These are phyloP conservation scores for Solanum medicagineum DNA, from an alignment of 257 asterid species.

Conservation along the genomic window DNA sequence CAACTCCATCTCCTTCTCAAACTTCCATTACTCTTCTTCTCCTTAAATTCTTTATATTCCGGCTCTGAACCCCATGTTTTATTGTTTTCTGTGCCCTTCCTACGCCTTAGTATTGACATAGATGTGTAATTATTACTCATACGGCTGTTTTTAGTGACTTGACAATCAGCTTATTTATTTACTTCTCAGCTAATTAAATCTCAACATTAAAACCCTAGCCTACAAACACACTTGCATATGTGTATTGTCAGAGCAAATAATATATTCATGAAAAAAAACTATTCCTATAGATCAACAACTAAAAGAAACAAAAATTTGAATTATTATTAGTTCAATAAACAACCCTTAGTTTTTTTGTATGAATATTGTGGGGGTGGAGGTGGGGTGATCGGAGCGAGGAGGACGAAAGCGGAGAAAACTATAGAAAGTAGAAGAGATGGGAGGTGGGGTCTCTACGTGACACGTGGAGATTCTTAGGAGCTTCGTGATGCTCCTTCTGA, in stretches of 20 bases:
- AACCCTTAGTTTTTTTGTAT: not conserved
- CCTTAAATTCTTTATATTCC: not conserved
- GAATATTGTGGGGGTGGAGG: not conserved
- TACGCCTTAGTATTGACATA: slow-evolving; percentile 15
- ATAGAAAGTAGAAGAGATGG: not conserved
- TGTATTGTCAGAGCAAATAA: not conserved
- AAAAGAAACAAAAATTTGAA: not conserved
- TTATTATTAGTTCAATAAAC: not conserved
- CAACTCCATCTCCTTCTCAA: slow-evolving; percentile 39
- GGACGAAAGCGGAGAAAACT: not conserved
- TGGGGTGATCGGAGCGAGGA: not conserved
- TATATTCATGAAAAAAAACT: not conserved
- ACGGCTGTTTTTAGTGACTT: not conserved
- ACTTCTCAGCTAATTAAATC: not conserved
- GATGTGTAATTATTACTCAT: not conserved
- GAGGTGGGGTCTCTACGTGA: not conserved
- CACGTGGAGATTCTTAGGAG: not conserved
- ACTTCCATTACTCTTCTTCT: slow-evolving; percentile 1
- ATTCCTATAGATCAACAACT: not conserved
- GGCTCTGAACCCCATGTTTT: slow-evolving; percentile 6
- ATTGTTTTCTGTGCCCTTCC: slow-evolving; percentile 12
- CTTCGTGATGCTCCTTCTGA: not conserved
- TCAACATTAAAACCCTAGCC: not conserved
- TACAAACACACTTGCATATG: not conserved
- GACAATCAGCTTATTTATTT: not conserved